Evolutionary conservation across 495 filamentous ascomycete genomes (phyloP).

Genomic region (Trichoderma virens): DNA sequence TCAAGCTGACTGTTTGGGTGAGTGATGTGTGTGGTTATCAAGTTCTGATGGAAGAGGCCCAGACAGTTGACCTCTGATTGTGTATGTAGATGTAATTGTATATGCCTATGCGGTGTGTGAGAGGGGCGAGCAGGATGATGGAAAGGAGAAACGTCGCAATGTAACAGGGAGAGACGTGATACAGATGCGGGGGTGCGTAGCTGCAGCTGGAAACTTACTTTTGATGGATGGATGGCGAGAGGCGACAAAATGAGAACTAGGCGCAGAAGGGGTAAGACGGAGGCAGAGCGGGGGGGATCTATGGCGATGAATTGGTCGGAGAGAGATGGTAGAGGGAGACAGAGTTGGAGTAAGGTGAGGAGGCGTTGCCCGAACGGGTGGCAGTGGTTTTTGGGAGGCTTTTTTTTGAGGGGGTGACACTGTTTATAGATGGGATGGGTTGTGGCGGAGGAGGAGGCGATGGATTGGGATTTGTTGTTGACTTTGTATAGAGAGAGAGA

Average conservation of each 20-base stretch:
- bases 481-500: neutral
- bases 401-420: neutral
- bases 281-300: neutral
- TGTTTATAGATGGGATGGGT: too few relatives aligned
- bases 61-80: neutral
- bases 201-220: constrained; percentile 5
- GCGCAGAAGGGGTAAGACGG: constrained; percentile 6
- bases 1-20: neutral
- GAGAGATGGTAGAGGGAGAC: neutral
- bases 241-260: neutral
- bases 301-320: neutral
- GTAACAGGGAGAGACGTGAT: neutral
- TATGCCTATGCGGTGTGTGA: neutral
- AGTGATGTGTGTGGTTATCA: too few relatives aligned
- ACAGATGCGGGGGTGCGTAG: constrained; percentile 6
- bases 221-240: constrained; percentile 5
- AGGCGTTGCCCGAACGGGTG: constrained; percentile 7
- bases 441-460: neutral
- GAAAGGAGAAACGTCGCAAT: neutral
- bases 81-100: neutral
- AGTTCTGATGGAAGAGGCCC: neutral
- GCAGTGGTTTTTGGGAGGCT: neutral
- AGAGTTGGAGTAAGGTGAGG: constrained; percentile 5
- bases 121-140: neutral
- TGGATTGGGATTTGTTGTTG: neutral